Base-by-base conservation (phyloP, 495 filamentous ascomycete species). In the Annulohypoxylon stygium region DNA sequence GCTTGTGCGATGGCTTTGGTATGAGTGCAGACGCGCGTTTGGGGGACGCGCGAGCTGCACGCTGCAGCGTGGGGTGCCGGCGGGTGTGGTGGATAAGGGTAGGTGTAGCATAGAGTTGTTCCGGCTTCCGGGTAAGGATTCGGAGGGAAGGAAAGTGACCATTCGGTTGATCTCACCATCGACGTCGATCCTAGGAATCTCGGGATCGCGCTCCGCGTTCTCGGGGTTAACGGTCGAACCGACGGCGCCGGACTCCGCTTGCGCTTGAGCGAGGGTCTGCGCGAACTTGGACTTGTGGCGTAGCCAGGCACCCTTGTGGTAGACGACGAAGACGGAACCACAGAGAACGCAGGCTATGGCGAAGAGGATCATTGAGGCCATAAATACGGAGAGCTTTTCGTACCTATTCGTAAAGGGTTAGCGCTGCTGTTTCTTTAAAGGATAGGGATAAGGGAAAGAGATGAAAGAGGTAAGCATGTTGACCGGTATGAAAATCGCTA, bases 211-310 rank as follows among this genome's bases (percentile, higher is more conserved):
- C 0, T 16, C 65, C 30, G 16, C 54, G 1, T 65, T 33, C 8
- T 26, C 37, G 20, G 1, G 18, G 47, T 12, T 2, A 7, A 20
- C 8, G 20, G 14, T n/a, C 12, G 20, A 37, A 23, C 10, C 7
- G 11, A 30, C 14, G 8, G 14, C 20, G 18, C 12, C 43, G 9
- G 61, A 45, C 7, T 71, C 69, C 0, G 30, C 71, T 6, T 50
- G 39, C 11, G 61, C 67, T 23, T 59, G 18, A 2, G 61, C 67
- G 6, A 74, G 18, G 0, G 67, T 70, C 77, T 91, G 88, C 4
- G 90, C 90, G 69, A 92, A 92, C 0, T 84, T 85, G 18, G 87
- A 89, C 6, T 84, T 81, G 69, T 81, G 81, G 57, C 90, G 85
- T 2, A 92, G 79, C 4, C 50, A 69, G 1, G 88, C 88, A 6